Evolutionary conservation across 1,139 yeast species (phyloP).

Genomic region (Scheffersomyces lignicola): DNA sequence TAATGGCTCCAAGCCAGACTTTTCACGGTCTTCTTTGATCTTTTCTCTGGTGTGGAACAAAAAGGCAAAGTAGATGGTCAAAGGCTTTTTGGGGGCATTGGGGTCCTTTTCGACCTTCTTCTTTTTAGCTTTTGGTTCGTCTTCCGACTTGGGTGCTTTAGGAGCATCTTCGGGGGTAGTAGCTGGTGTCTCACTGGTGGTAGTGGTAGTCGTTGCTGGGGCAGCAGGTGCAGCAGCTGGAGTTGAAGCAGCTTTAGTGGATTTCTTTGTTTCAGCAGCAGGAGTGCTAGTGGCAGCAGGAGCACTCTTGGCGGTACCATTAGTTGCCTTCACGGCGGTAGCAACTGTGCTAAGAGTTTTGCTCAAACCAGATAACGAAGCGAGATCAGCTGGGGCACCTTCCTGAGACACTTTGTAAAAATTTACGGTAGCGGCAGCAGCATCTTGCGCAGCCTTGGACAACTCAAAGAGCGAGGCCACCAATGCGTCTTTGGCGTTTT

Average conservation of each 20-base stretch:
- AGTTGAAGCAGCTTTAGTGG: conserved; percentile 12
- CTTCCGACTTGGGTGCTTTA: conserved; percentile 10
- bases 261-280: conserved; percentile 5
- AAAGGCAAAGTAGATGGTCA: conserved; percentile 82
- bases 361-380: conserved; percentile 37
- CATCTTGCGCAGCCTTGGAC: conserved; percentile 78
- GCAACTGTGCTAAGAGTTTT: conserved; percentile 19
- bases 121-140: conserved; percentile 26
- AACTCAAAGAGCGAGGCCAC: conserved; percentile 78
- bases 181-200: conserved; percentile 4
- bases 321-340: conserved; percentile 10
- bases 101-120: conserved; percentile 58
- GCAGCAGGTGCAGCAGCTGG: conserved; percentile 12
- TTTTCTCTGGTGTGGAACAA: conserved; percentile 63
- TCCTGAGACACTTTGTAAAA: conserved; percentile 56
- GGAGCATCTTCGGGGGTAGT: conserved; percentile 21
- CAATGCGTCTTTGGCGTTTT: conserved; percentile 50
- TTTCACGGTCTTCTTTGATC: conserved; percentile 64
- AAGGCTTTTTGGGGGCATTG: conserved; percentile 63
- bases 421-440: conserved; percentile 74
- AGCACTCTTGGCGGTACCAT: conserved; percentile 12
- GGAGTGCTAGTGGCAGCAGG: conserved; percentile 15
- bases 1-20: conserved; percentile 59
- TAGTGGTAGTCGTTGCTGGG: conserved; percentile 15
- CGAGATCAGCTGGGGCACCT: conserved; percentile 29